Evolutionary conservation across 805 yeast species (phyloP), one percentile per base, ranked within the genome.

Genomic region (Metschnikowia reukaufii): DNA sequence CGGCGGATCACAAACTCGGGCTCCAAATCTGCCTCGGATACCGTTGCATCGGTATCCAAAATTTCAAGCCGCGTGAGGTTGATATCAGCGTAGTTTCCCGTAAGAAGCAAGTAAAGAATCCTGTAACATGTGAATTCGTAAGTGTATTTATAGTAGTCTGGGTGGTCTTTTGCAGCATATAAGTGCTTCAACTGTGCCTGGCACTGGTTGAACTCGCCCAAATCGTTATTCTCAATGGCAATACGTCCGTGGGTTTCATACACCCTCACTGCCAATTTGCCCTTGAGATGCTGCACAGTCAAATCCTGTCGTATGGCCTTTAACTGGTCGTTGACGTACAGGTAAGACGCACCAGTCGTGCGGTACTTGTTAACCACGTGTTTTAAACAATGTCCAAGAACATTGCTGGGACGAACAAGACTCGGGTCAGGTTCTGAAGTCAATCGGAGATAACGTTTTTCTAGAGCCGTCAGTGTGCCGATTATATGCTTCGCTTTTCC

Each of bases 121-220:
- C 89, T 73, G 64, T 88, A 91, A 39, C 88, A 76, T 33, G 81
- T 65, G 58, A 88, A 88, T 60, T 91, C 97, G 37, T 49, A 55
- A 1, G 59, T 51, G 21, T 45, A 36, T 15, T 45, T 33, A 20
- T 44, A 47, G 36, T 13, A 42, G 8, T 6, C 33, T 4, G 47
- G 31, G n/a, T 41, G 27, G 54, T 56, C n/a, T 68, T 61, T 40
- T 67, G 64, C 18, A 21, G 71, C 77, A 60, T 85, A 91, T 19
- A 91, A 68, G 37, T 77, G 72, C 52, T 79, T 79, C 42, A 94
- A 67, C 57, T 89, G 88, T 13, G 95, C 81, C 64, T 87, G 96
- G 63, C 98, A 94, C 64, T 92, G 97, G 68, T 94, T 94, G 64
- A 87, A 90, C 64, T 94, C 98, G 8, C 97, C 97, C 52, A 92